A percentile compares a stretch with the other conserved stretches of the same genome.
Evolutionary conservation across 2,329 filamentous ascomycete genomes (phyloP).

Genomic region (Ceratocystis lukuohia): DNA sequence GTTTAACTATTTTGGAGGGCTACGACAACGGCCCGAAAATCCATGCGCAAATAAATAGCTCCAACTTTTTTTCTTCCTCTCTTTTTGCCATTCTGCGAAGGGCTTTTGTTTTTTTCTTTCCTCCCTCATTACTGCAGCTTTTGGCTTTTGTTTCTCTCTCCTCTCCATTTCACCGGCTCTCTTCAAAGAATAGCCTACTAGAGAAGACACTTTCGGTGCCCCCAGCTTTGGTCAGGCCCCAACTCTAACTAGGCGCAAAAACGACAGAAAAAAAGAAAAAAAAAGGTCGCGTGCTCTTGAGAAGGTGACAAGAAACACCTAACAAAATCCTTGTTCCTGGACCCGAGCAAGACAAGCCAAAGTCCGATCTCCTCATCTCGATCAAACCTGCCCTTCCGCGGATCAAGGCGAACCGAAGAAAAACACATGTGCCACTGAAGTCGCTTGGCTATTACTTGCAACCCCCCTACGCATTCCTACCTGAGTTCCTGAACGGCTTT

Average conservation of each 20-base stretch:
- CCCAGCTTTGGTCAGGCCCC: neutral
- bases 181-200: neutral
- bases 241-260: neutral
- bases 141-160: neutral
- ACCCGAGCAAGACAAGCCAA: neutral
- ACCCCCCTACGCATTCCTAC: neutral
- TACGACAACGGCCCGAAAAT: slow-evolving; percentile 7
- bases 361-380: neutral
- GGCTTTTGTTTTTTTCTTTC: neutral
- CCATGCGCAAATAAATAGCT: neutral
- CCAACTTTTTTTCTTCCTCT: slow-evolving; percentile 4
- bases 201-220: neutral
- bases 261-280: neutral
- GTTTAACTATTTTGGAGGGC: neutral
- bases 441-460: neutral
- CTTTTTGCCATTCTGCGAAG: neutral
- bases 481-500: too few species aligned
- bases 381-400: neutral
- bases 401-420: neutral
- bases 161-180: neutral
- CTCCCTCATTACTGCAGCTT: neutral
- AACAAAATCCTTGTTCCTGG: neutral
- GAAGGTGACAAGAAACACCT: neutral
- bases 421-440: neutral
- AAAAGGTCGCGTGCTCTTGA: neutral